Conservation (phyloP, 2,329 filamentous ascomycete genomes). For the Fusarium citri region DNA sequence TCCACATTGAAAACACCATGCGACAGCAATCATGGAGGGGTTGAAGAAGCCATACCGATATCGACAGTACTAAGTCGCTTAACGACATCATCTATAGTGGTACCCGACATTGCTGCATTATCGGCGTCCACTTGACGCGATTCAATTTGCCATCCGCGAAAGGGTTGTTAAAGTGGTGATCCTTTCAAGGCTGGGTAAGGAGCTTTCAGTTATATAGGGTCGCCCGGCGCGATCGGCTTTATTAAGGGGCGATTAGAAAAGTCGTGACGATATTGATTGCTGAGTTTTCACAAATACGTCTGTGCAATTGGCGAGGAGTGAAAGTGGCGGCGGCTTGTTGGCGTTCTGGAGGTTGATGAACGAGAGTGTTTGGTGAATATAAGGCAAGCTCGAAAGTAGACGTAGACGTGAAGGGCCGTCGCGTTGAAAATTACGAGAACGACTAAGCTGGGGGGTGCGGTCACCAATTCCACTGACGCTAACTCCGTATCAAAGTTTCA, state of each 20-base stretch:
- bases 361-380: background rate
- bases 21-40: constrained; percentile 35
- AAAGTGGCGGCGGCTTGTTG: background rate
- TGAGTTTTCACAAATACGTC: background rate
- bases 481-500: constrained; percentile 53
- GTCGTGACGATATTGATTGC: background rate
- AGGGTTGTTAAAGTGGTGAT: constrained; percentile 36
- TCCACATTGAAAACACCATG: constrained; percentile 21
- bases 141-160: constrained; percentile 52
- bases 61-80: constrained; percentile 68
- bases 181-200: constrained; percentile 29
- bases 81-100: constrained; percentile 71
- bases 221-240: constrained; percentile 38
- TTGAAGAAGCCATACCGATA: constrained; percentile 56
- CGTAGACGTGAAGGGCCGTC: constrained; percentile 43
- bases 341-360: background rate
- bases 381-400: constrained; percentile 20
- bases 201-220: constrained; percentile 32
- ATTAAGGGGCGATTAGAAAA: background rate
- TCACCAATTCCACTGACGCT: constrained; percentile 58
- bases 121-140: constrained; percentile 54
- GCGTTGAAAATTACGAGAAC: constrained; percentile 56
- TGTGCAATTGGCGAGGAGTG: background rate
- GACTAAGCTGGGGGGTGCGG: constrained; percentile 54
- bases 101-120: constrained; percentile 70